These are phyloP conservation scores for Podosphaera xanthii DNA, from an alignment of 2,329 filamentous ascomycete genomes.

Conservation along the genomic window DNA sequence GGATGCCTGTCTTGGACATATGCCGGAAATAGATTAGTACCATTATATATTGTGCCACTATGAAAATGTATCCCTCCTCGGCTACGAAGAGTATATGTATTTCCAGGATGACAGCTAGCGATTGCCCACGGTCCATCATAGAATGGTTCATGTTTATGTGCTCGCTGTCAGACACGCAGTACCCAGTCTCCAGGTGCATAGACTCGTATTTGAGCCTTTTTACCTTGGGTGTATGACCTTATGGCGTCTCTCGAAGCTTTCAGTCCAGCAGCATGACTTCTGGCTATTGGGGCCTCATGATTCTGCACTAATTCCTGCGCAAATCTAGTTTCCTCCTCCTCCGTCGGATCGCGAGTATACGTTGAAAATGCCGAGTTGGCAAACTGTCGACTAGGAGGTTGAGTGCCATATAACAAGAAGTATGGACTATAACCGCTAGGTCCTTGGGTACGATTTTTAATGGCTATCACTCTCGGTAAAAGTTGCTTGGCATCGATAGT, in stretches of 20 bases:
- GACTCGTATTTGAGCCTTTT: neutral
- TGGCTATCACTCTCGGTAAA: neutral
- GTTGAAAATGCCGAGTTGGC: neutral
- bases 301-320: neutral
- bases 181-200: neutral
- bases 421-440: neutral
- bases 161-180: too few relatives aligned
- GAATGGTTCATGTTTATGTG: too few relatives aligned
- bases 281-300: neutral
- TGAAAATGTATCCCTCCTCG: too few relatives aligned
- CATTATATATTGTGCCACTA: too few relatives aligned
- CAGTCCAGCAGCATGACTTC: neutral
- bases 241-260: neutral
- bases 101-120: neutral
- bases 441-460: neutral
- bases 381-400: neutral
- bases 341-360: neutral
- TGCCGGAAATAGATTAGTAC: too few relatives aligned
- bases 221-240: neutral
- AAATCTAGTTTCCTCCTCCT: neutral
- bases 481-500: neutral
- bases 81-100: too few relatives aligned
- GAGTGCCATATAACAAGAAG: constrained; percentile 1
- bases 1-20: too few relatives aligned
- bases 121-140: neutral